phyloP scores from a whole-genome alignment of 1,284 basidiomycete genomes.

The Pseudozyma thailandica region DNA sequence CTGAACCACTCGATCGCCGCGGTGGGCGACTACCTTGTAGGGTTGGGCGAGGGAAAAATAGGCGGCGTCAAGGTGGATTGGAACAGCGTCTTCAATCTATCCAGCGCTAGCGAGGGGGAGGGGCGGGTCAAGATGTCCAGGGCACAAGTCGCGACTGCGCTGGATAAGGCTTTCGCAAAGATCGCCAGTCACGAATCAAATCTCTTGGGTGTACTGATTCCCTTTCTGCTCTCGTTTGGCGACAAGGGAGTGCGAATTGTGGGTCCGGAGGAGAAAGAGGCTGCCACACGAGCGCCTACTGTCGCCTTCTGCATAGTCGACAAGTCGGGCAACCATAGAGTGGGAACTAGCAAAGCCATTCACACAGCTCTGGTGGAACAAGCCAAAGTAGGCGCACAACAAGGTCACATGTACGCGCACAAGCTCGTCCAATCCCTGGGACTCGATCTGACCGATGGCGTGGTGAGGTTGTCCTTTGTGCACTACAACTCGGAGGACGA shows the following conservation, averaged over 20 bases:
- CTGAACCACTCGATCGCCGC: constrained; percentile 75
- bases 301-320: constrained; percentile 76
- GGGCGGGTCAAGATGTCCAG: not conserved
- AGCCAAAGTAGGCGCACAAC: constrained; percentile 77
- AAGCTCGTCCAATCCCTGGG: constrained; percentile 73
- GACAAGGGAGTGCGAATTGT: constrained; percentile 73
- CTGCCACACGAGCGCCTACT: constrained; percentile 73
- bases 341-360: constrained; percentile 73
- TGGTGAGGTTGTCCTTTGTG: constrained; percentile 80
- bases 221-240: constrained; percentile 69
- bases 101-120: not conserved
- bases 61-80: constrained; percentile 18
- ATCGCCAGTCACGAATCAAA: constrained; percentile 71
- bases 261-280: constrained; percentile 71
- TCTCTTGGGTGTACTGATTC: constrained; percentile 70
- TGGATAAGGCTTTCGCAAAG: constrained; percentile 59
- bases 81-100: constrained; percentile 6
- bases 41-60: constrained; percentile 68
- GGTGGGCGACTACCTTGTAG: constrained; percentile 76
- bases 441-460: constrained; percentile 71
- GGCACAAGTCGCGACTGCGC: constrained; percentile 6
- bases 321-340: constrained; percentile 65
- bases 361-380: constrained; percentile 72
- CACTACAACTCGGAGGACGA: constrained; percentile 82
- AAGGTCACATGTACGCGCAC: constrained; percentile 82